Percentiles rank a stretch among this genome's conserved stretches.
Conservation (phyloP, 2,329 filamentous ascomycete genomes). For the Ambrosiella beaveri region DNA sequence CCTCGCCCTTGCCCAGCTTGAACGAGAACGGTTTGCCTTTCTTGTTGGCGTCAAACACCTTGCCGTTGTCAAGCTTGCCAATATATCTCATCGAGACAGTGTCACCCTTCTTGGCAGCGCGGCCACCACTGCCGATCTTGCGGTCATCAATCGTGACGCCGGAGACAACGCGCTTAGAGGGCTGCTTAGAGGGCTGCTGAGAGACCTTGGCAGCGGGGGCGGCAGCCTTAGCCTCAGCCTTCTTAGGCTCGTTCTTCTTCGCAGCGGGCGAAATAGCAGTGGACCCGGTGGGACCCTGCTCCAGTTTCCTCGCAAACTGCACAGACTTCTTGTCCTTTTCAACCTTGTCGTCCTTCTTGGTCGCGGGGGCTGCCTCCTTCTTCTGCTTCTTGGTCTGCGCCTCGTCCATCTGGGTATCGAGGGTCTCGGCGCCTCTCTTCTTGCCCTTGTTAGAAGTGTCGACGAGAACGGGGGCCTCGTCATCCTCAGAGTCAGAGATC, state of each 20-base stretch:
- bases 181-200: constrained; percentile 15
- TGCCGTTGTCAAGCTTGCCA: constrained; percentile 85
- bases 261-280: constrained; percentile 17
- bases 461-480: constrained; percentile 49
- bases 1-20: constrained; percentile 84
- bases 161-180: constrained; percentile 62
- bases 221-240: constrained; percentile 96
- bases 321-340: constrained; percentile 66
- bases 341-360: constrained; percentile 35
- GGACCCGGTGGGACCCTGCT: constrained; percentile 79
- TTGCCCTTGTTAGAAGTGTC: constrained; percentile 49
- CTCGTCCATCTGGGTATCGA: constrained; percentile 72
- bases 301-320: constrained; percentile 96
- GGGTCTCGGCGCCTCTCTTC: constrained; percentile 71
- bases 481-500: constrained; percentile 58
- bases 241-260: constrained; percentile 63
- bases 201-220: constrained; percentile 29
- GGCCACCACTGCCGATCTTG: constrained; percentile 76
- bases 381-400: constrained; percentile 87
- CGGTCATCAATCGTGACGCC: constrained; percentile 92
- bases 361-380: constrained; percentile 72
- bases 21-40: constrained; percentile 95
- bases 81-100: constrained; percentile 93
- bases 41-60: constrained; percentile 98
- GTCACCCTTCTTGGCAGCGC: constrained; percentile 76